phyloP scores from a whole-genome alignment of 2,329 filamentous ascomycete species.

The Dissoconium aciculare region DNA sequence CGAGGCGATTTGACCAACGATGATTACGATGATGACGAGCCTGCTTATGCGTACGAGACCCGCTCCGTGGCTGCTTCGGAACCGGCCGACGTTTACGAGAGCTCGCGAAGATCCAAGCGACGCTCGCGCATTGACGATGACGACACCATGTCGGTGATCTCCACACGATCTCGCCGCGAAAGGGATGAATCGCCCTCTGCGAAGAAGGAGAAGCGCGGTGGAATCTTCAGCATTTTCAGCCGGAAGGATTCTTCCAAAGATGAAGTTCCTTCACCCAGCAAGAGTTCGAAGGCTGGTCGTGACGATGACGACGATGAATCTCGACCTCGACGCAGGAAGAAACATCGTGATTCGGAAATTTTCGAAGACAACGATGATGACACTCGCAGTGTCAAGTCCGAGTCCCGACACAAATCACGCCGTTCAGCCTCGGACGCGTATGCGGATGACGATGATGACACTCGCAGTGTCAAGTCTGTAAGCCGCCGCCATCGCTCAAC shows the following conservation, averaged over 20 bases:
- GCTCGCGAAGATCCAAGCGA: constrained; percentile 25
- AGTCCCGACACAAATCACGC: constrained; percentile 2
- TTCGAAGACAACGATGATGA: constrained; percentile 13
- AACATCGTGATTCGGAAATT: constrained; percentile 26
- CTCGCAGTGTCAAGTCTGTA: constrained; percentile 5
- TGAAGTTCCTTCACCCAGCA: constrained; percentile 20
- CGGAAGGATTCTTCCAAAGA: constrained; percentile 30
- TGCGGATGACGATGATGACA: constrained; percentile 14
- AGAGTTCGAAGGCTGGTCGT: constrained; percentile 7
- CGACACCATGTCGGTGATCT: constrained; percentile 28
- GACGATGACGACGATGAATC: constrained; percentile 29
- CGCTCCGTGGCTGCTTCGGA: constrained; percentile 29
- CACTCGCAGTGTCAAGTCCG: constrained; percentile 6
- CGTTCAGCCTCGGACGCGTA: constrained; percentile 6
- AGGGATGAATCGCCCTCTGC: constrained; percentile 23
- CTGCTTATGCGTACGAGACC: constrained; percentile 23
- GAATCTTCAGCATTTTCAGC: constrained; percentile 32
- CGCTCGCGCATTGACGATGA: constrained; percentile 29
- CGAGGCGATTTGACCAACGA: constrained; percentile 16
- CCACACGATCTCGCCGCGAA: constrained; percentile 26
- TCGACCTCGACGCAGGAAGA: constrained; percentile 31
- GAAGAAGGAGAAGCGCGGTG: constrained; percentile 31
- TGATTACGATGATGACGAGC: constrained; percentile 24
- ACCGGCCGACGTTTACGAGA: constrained; percentile 27
- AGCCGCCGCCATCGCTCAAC: constrained; percentile 1